These are phyloP conservation scores for Coccinonectria pachysandricola DNA, from an alignment of 2,329 filamentous ascomycete species.

Conservation along the genomic window DNA sequence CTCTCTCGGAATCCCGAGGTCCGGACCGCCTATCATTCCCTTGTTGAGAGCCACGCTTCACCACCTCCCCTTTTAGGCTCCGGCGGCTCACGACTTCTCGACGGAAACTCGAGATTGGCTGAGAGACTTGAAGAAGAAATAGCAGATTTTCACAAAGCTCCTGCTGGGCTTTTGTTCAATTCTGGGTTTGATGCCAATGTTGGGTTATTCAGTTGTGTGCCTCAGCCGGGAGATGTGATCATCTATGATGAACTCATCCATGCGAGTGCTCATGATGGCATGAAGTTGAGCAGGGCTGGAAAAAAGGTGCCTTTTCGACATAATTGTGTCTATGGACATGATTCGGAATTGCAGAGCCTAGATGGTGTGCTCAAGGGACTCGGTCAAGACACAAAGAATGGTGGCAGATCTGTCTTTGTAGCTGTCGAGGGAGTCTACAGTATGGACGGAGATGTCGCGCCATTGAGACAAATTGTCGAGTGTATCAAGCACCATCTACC, in stretches of 20 bases:
- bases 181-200: slow-evolving; percentile 58
- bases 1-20: slow-evolving; percentile 43
- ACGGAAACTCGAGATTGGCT: slow-evolving; percentile 37
- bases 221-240: slow-evolving; percentile 50
- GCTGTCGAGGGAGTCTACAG: slow-evolving; percentile 65
- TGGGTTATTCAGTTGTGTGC: slow-evolving; percentile 49
- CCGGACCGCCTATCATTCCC: slow-evolving; percentile 53
- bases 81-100: slow-evolving; percentile 42
- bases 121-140: slow-evolving; percentile 37
- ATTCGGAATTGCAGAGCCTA: slow-evolving; percentile 10
- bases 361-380: slow-evolving; percentile 21
- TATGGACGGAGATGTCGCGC: slow-evolving; percentile 71
- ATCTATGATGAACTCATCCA: slow-evolving; percentile 69
- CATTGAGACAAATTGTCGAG: slow-evolving; percentile 48
- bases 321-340: slow-evolving; percentile 26
- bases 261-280: slow-evolving; percentile 69
- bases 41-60: slow-evolving; percentile 17
- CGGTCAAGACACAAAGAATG: slow-evolving; percentile 22
- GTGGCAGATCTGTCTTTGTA: slow-evolving; percentile 50
- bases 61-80: slow-evolving; percentile 31
- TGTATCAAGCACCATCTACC: slow-evolving; percentile 47
- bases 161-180: slow-evolving; percentile 40
- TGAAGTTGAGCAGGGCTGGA: slow-evolving; percentile 51
- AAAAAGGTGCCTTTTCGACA: slow-evolving; percentile 44
- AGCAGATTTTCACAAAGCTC: slow-evolving; percentile 36